phyloP scores from a whole-genome alignment of 805 yeast species.

The Ogataea naganishii region DNA sequence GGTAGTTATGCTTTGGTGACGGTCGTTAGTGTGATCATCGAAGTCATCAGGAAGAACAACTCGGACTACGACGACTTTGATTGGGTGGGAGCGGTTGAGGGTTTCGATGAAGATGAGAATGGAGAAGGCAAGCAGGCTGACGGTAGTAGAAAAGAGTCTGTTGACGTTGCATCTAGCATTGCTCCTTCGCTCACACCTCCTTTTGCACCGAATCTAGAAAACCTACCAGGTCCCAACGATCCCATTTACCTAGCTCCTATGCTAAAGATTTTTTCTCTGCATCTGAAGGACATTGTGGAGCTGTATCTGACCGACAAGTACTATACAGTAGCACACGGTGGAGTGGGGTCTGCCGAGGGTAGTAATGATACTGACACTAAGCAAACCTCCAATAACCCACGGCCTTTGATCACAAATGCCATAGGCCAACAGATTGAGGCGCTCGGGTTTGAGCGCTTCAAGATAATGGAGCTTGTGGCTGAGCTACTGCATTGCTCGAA shows the following conservation, averaged over 20 bases:
- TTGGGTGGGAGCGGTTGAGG: constrained; percentile 22
- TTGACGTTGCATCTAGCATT: constrained; percentile 63
- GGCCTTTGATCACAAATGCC: constrained; percentile 4
- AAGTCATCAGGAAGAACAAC: constrained; percentile 87
- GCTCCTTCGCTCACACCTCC: constrained; percentile 65
- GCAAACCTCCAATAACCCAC: constrained; percentile 16
- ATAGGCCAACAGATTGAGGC: constrained; percentile 54
- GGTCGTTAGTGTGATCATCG: constrained; percentile 90
- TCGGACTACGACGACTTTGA: constrained; percentile 75
- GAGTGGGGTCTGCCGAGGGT: constrained; percentile 46
- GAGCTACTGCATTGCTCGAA: constrained; percentile 93
- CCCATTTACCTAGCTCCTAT: constrained; percentile 87
- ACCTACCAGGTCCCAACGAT: constrained; percentile 84
- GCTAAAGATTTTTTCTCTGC: constrained; percentile 61
- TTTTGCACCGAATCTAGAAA: too few species aligned
- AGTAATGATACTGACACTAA: constrained; percentile 36
- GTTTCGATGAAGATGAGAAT: constrained; percentile 7
- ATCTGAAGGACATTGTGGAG: constrained; percentile 21
- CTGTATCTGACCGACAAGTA: constrained; percentile 22
- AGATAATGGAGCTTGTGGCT: constrained; percentile 84
- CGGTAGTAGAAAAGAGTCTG: too few species aligned
- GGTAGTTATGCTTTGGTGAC: constrained; percentile 81
- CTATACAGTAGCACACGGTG: constrained; percentile 7
- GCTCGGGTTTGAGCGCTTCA: constrained; percentile 84
- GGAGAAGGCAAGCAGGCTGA: constrained; percentile 3